Conservation (phyloP, 352 stramenopile species). For the Blastocystis sp. region DNA sequence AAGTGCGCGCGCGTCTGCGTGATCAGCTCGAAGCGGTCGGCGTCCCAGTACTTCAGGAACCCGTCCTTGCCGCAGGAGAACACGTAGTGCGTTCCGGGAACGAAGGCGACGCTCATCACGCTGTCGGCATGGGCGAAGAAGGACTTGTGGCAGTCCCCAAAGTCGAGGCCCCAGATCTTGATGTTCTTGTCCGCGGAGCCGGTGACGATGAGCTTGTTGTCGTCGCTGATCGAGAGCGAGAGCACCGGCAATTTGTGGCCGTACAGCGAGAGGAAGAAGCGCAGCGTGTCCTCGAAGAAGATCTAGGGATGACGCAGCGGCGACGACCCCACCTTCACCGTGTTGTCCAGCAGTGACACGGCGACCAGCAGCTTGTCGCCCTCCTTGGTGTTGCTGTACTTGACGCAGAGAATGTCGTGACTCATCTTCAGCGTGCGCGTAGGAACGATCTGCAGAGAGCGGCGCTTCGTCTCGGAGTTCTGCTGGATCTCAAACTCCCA, state of each 20-base stretch:
- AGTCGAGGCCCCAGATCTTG: slow-evolving; percentile 98
- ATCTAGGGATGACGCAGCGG: neutral
- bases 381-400: slow-evolving; percentile 76
- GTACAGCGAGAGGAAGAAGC: slow-evolving; percentile 96
- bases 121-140: slow-evolving; percentile 94
- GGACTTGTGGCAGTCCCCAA: slow-evolving; percentile 96
- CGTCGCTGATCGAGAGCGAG: slow-evolving; percentile 87
- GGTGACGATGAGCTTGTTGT: slow-evolving; percentile 90
- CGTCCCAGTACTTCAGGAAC: slow-evolving; percentile 91
- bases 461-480: slow-evolving; percentile 59
- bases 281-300: slow-evolving; percentile 97
- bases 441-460: slow-evolving; percentile 80
- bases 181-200: slow-evolving; percentile 95
- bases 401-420: slow-evolving; percentile 91
- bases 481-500: slow-evolving; percentile 71
- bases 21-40: slow-evolving; percentile 88
- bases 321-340: slow-evolving; percentile 78
- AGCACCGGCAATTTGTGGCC: slow-evolving; percentile 95
- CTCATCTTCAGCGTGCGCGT: slow-evolving; percentile 90
- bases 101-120: slow-evolving; percentile 88
- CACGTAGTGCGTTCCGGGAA: slow-evolving; percentile 90
- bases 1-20: slow-evolving; percentile 71
- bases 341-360: slow-evolving; percentile 83
- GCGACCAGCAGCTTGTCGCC: slow-evolving; percentile 71
- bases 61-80: slow-evolving; percentile 94